Evolutionary conservation across 2,329 filamentous ascomycete genomes (phyloP).

Genomic region (Aspergillus jensenii): DNA sequence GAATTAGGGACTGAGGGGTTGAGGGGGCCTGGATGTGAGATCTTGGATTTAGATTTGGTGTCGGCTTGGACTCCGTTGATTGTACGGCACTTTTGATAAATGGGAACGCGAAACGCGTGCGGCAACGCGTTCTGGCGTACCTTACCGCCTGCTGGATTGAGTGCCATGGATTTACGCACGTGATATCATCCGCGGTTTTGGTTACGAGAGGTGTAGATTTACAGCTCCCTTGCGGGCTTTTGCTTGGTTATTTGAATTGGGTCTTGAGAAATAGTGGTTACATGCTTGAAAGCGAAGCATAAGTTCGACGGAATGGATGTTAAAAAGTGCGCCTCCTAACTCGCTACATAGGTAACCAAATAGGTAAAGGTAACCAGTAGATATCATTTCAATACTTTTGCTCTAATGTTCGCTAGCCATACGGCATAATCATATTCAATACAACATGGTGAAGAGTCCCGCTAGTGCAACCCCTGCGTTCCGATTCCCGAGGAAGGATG

Average conservation of each 20-base stretch:
- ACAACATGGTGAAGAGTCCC: background rate
- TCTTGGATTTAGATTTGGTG: too few species aligned
- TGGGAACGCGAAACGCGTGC: background rate
- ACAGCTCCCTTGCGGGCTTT: too few species aligned
- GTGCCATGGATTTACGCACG: background rate
- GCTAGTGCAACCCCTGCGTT: background rate
- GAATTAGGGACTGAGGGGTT: background rate
- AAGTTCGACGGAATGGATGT: too few species aligned
- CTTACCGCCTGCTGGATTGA: background rate
- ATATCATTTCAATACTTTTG: constrained; percentile 3
- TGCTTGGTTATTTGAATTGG: too few species aligned
- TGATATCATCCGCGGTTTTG: background rate
- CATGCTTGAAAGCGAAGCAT: too few species aligned
- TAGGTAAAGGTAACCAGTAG: background rate
- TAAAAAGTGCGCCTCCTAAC: too few species aligned
- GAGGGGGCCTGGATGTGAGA: too few species aligned
- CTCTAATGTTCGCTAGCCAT: constrained; percentile 11
- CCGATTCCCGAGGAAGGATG: background rate
- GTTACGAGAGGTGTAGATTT: too few species aligned
- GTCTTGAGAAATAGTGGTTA: too few species aligned
- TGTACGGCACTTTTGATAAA: background rate
- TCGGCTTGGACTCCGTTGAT: background rate
- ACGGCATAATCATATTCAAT: constrained; percentile 9
- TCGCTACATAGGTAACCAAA: too few species aligned
- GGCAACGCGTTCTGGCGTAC: background rate